Base-by-base conservation (phyloP, 257 asterid genomes). In the Orobanche coerulescens region DNA sequence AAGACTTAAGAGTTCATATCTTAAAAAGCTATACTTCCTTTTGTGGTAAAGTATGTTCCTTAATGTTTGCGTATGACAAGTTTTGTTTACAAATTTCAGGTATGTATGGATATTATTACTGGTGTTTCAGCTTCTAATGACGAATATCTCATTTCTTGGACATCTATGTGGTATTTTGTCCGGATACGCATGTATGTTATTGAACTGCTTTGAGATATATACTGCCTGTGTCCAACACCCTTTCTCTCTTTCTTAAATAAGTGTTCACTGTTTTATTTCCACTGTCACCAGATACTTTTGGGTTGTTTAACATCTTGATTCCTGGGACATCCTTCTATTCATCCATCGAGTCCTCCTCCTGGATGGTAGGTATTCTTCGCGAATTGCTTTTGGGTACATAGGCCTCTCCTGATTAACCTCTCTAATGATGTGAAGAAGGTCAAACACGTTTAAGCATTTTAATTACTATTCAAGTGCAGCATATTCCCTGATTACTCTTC, bases 61-160 rank as follows among this genome's bases (percentile, higher is more conserved):
- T 58, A 24, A 48, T 55, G 40, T 49, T 19, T 40, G 28, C 50
- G 30, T 44, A 6, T 57, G 23, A 40, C 50, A 50, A 46, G 51
- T 62, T 43, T 54, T n/a, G n/a, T 28, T 51, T 39, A 28, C 46
- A 30, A 54, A 64, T 58, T 63, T 59, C 72, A 81, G 88, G 82
- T 88, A 90, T 66, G 94, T 85, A 15, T 90, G 94, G 96, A 85
- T 90, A 76, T 79, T 89, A 71, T 64, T 89, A 75, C 82, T 73
- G 75, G 85, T 82, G 67, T 89, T 89, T 77, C 96, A 86, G 82
- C 80, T 90, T 65, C 87, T 87, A 37, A 84, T 87, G 97, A 69
- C 95, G 51, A 87, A 85, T 50, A 87, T 90, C 62, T 90, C 96
- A 8, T 79, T 90, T 48, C 95, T 87, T 66, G 90, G 90, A n/a